Percentiles rank a stretch among this genome's conserved stretches.
phyloP scores from a whole-genome alignment of 345 rosid species.

The Mangifera indica region DNA sequence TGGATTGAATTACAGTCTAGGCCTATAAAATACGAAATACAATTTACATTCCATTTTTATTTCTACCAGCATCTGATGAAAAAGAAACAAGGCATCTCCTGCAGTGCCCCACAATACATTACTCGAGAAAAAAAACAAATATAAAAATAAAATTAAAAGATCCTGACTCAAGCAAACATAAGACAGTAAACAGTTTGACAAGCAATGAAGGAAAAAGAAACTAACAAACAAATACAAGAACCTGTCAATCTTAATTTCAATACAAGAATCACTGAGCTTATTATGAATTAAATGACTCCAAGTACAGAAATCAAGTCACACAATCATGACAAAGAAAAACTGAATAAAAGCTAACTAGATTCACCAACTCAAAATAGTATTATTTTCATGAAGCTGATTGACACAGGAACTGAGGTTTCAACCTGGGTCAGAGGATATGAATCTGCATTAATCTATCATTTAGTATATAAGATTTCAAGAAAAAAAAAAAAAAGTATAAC shows the following conservation, averaged over 20 bases:
- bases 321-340: neutral
- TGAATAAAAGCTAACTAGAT: neutral
- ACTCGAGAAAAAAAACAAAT: neutral
- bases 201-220: neutral
- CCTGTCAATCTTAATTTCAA: neutral
- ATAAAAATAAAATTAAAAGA: neutral
- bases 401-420: neutral
- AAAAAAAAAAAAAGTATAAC: conserved; percentile 42
- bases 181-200: neutral
- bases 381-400: neutral
- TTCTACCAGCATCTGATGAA: no score
- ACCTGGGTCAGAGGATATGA: neutral
- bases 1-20: no score
- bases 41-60: no score
- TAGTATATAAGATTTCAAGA: neutral
- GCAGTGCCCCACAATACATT: neutral
- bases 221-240: neutral
- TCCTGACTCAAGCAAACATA: neutral
- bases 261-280: neutral
- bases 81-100: neutral
- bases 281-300: neutral
- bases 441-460: neutral
- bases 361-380: neutral
- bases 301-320: neutral
- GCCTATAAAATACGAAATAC: no score